Evolutionary conservation across 805 yeast species (phyloP), one percentile per base, ranked within the genome.

Genomic region (Ogataea paradorogensis): DNA sequence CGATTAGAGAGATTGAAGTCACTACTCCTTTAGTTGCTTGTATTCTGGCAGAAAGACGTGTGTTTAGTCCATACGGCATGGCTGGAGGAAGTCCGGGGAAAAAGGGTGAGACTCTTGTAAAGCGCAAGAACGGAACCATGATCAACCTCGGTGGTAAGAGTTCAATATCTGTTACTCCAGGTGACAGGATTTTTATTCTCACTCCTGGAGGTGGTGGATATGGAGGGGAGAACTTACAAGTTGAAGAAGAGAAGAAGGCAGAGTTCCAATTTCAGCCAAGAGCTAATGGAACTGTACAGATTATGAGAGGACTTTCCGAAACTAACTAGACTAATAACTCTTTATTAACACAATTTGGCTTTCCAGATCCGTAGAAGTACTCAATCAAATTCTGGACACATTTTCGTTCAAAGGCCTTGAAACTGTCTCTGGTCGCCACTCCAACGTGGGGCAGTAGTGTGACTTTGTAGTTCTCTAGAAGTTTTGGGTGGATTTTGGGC

Each of bases 21-120:
- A 38, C 44, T 2, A 33, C 29, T 27, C 37, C 41, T 10, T 29
- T 46, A 15, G 43, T 37, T 6, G 50, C 46, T 2, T 42, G 38
- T 9, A 70, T 66, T 52, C 59, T 58, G 20, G 66, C 66, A 64
- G 74, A 70, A 43, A 53, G 76, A 49, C 54, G 76, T 49, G 53
- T 71, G 2, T 50, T 67, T 33, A 62, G 74, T 3, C 76, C 76
- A 3, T 67, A 63, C 51, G 77, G 77, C 6, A 55, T 70, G 30
- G 51, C 61, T 26, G 76, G 76, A 0, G 77, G 77, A n/a, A 55
- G 44, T 9, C 62, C 60, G 33, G 77, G 74, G 1, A 46, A 49
- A 10, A 53, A 72, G 40, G 77, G 76, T 48, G 44, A 45, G 26
- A 61, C 44, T 2, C 21, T 48, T 35, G 46, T 59, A 50, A n/a